Evolutionary conservation across 441 rosid genomes (phyloP), one percentile per base, ranked within the genome.

Genomic region (Pelargonium fulgidum): DNA sequence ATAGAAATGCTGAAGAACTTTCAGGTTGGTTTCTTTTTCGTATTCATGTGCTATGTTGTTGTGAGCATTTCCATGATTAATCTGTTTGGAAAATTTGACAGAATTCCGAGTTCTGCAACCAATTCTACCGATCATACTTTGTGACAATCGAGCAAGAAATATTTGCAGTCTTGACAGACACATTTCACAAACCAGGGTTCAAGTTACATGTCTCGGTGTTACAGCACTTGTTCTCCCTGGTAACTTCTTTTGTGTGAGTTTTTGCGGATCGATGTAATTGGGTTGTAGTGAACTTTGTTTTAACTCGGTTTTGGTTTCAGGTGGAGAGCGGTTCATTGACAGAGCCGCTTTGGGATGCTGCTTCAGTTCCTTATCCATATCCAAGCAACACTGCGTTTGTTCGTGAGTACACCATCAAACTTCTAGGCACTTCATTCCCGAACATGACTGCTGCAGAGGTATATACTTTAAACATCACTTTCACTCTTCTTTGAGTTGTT

Each of bases 101-200:
- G 96, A 83, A 75, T 63, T 90, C 93, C 12, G 95, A 87, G 82
- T 92, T 88, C 76, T 88, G 96, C 65, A 86, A 90, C 70, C 96
- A 92, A 66, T 92, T 92, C 84, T 90, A 81, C 83, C 83, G 81
- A 67, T 77, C 95, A 10, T 92, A 92, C 81, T 90, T 84, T 73
- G 67, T 90, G 80, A 87, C 88, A 50, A 90, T 88, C 47, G 99
- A 90, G 89, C 99, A 92, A 82, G 99, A 95, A 81, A 92, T 86
- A 73, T 95, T 95, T 86, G 97, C 91, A 0, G 99, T 95, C 69
- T 81, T 95, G 80, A 89, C 99, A 0, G 98, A 95, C 78, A 95
- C 98, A 13, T 95, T 95, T 74, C 99, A 95, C 68, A 95, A 95
- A 77, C 99, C 99, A 80, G 98, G 99, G 59, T 95, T 95, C 87